Evolutionary conservation across 306 rosid species (phyloP).

Genomic region (Pterocarpus santalinus): DNA sequence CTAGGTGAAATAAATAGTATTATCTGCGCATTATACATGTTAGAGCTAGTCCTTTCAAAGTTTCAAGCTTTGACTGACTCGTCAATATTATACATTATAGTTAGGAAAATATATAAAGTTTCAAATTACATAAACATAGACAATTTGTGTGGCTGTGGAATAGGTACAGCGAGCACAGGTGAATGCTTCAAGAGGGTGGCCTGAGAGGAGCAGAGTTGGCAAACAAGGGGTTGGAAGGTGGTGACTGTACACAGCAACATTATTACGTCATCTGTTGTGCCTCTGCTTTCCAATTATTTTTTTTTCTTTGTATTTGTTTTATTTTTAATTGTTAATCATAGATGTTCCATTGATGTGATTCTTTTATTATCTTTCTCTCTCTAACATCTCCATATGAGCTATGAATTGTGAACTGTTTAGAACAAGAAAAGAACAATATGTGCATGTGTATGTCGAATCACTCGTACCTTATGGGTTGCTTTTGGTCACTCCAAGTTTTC

Average conservation of each 20-base stretch:
- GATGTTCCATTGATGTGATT: conserved; percentile 36
- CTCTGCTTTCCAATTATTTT: not conserved
- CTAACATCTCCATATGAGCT: conserved; percentile 64
- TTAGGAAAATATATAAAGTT: not conserved
- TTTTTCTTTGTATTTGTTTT: not conserved
- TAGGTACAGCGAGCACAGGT: not conserved
- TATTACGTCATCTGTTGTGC: not conserved
- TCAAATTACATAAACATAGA: too few species aligned
- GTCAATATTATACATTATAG: not conserved
- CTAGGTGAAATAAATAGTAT: too few species aligned
- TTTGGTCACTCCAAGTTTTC: not conserved
- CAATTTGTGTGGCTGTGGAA: not conserved
- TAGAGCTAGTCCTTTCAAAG: too few species aligned
- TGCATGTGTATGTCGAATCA: conserved; percentile 36
- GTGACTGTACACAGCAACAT: not conserved
- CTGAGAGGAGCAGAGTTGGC: not conserved
- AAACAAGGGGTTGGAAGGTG: not conserved
- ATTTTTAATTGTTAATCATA: conserved; percentile 37
- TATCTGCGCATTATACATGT: too few species aligned
- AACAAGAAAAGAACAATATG: not conserved
- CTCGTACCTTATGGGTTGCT: conserved; percentile 44
- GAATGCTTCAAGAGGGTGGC: not conserved
- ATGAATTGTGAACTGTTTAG: conserved; percentile 32
- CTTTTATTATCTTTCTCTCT: conserved; percentile 42
- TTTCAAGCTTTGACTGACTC: too few species aligned